phyloP scores from a whole-genome alignment of 169 alveolate genomes.

The Eimeria acervulina region DNA sequence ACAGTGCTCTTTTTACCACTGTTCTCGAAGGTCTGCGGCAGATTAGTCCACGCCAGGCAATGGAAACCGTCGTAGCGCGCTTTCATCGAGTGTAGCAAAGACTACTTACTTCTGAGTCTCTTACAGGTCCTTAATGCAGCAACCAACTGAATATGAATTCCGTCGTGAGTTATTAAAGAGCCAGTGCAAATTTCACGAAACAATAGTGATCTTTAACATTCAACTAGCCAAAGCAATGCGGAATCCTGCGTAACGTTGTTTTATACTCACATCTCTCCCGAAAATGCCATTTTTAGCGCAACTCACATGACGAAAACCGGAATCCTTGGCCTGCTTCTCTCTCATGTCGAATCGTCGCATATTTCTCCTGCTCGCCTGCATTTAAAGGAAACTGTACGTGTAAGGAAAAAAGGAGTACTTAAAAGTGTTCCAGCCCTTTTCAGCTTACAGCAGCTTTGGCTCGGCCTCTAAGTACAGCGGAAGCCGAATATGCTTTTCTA shows the following conservation, averaged over 20 bases:
- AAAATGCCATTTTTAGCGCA: neutral
- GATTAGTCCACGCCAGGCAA: neutral
- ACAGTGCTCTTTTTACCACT: neutral
- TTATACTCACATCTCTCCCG: neutral
- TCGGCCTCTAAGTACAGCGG: neutral
- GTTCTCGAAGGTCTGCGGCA: neutral
- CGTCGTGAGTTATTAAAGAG: neutral
- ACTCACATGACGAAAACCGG: neutral
- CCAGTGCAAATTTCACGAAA: neutral
- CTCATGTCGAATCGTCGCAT: neutral
- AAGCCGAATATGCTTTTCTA: neutral
- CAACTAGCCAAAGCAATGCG: neutral
- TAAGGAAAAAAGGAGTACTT: neutral
- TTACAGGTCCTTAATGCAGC: neutral
- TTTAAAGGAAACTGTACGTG: neutral
- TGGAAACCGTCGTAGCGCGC: neutral
- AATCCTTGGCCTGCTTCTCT: neutral
- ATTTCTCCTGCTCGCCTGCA: neutral
- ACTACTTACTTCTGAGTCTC: neutral
- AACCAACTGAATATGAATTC: neutral
- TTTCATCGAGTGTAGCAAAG: neutral
- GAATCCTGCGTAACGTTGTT: neutral
- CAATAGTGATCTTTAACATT: neutral
- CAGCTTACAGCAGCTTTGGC: neutral
- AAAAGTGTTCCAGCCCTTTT: neutral